phyloP scores from a whole-genome alignment of 1,284 basidiomycete species.

The Volvariella surrecta region DNA sequence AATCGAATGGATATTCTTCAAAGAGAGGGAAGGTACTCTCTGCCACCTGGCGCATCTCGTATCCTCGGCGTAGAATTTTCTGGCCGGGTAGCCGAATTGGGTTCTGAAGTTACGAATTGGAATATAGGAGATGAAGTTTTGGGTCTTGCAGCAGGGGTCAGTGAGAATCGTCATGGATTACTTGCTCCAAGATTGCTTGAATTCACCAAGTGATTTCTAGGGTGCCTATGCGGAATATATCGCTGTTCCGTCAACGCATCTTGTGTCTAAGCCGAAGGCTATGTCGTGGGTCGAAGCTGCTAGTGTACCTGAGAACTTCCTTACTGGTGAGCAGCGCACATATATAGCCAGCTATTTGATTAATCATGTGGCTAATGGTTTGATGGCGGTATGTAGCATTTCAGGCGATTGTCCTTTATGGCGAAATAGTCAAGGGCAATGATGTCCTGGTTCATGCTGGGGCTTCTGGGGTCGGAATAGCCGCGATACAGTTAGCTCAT shows the following conservation, averaged over 20 bases:
- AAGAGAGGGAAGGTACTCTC: conserved; percentile 70
- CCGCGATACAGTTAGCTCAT: conserved; percentile 86
- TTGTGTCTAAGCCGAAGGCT: conserved; percentile 69
- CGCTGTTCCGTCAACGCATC: conserved; percentile 54
- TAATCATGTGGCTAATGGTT: not conserved
- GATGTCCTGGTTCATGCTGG: conserved; percentile 85
- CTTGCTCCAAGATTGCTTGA: not conserved
- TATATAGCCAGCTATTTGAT: conserved; percentile 1
- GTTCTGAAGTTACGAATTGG: conserved; percentile 47
- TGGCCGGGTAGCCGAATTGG: conserved; percentile 58
- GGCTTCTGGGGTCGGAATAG: conserved; percentile 85
- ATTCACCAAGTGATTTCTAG: conserved; percentile 35
- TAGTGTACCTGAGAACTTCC: conserved; percentile 78
- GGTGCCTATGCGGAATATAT: conserved; percentile 94
- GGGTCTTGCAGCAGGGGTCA: conserved; percentile 55
- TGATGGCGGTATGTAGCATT: conserved; percentile 43
- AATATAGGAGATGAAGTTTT: conserved; percentile 80
- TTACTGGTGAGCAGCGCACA: conserved; percentile 56
- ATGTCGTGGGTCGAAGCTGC: conserved; percentile 83
- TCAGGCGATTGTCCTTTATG: conserved; percentile 71
- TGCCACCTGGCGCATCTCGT: conserved; percentile 68
- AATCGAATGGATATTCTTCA: conserved; percentile 87
- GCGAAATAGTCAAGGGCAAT: conserved; percentile 62
- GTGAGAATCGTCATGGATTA: conserved; percentile 7
- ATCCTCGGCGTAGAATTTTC: conserved; percentile 93